These are phyloP conservation scores for Cladosporium phlei DNA, from an alignment of 2,329 filamentous ascomycete genomes.

Conservation along the genomic window DNA sequence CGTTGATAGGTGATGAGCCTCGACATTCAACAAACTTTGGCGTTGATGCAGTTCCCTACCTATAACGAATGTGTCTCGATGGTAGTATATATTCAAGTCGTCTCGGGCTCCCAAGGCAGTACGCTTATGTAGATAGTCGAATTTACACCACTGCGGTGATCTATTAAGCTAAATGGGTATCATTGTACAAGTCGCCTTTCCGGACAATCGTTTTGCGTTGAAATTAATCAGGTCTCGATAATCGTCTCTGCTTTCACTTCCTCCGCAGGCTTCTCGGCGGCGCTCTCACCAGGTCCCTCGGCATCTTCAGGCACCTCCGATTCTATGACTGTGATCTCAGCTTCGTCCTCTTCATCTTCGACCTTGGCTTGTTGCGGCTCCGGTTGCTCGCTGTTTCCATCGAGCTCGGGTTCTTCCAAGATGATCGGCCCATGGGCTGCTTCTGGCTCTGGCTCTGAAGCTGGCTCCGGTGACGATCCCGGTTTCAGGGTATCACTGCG, in stretches of 20 bases:
- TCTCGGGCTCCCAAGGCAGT: too few relatives aligned
- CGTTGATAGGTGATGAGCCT: too few relatives aligned
- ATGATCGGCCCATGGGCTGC: constrained; percentile 23
- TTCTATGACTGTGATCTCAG: constrained; percentile 18
- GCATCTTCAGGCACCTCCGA: constrained; percentile 17
- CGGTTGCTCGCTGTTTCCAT: constrained; percentile 35
- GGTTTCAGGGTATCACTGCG: constrained; percentile 20
- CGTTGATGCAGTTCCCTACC: too few relatives aligned
- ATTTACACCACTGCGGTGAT: constrained; percentile 1
- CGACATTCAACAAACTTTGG: too few relatives aligned
- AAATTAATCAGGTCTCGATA: neutral
- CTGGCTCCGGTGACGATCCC: constrained; percentile 18
- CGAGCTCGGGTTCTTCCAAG: constrained; percentile 39
- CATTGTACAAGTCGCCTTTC: constrained; percentile 7
- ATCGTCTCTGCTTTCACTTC: constrained; percentile 4
- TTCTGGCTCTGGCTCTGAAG: constrained; percentile 19
- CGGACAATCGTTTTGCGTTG: too few relatives aligned
- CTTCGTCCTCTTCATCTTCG: constrained; percentile 16
- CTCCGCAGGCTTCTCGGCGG: constrained; percentile 1
- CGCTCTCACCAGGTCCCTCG: constrained; percentile 3
- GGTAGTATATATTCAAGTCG: too few relatives aligned
- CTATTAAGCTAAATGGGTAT: constrained; percentile 7
- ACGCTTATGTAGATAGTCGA: too few relatives aligned
- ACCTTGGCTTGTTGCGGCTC: constrained; percentile 12
- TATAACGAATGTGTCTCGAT: too few relatives aligned